These are phyloP conservation scores for Xylaria sp. DNA, from an alignment of 495 filamentous ascomycete genomes.

Conservation along the genomic window DNA sequence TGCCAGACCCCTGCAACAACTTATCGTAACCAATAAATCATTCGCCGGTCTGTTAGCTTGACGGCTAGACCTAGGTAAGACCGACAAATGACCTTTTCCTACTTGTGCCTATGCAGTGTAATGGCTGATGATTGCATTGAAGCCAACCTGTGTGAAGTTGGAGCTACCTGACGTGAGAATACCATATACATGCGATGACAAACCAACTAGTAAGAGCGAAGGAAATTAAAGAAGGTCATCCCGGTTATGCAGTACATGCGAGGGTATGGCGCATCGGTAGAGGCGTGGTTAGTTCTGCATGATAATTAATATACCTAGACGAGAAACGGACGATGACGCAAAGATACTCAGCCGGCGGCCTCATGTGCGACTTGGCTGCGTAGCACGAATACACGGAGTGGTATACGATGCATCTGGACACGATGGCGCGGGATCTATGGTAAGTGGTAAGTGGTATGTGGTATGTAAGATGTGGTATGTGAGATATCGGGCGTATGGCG, in stretches of 20 bases:
- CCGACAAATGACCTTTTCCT: not conserved
- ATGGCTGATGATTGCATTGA: not conserved
- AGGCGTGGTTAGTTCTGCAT: constrained; percentile 17
- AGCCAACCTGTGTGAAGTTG: not conserved
- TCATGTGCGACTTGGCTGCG: not conserved
- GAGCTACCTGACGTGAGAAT: not conserved
- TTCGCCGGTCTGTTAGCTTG: too few species aligned
- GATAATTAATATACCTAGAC: not conserved
- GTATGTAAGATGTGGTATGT: not conserved
- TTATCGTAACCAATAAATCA: not conserved
- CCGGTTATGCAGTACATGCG: constrained; percentile 17
- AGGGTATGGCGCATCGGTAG: not conserved
- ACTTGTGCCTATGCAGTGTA: not conserved
- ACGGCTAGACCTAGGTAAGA: not conserved
- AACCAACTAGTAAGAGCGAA: constrained; percentile 7
- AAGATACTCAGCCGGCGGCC: not conserved
- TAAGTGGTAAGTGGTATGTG: not conserved
- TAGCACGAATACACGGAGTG: not conserved
- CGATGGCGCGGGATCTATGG: not conserved
- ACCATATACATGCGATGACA: constrained; percentile 10
- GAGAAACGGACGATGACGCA: constrained; percentile 5
- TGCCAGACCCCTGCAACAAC: not conserved
- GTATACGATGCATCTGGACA: not conserved
- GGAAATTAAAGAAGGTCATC: constrained; percentile 16
- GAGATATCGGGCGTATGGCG: too few species aligned